Percentiles rank a stretch among this genome's conserved stretches.
These are phyloP conservation scores for Phialophora tarda DNA, from an alignment of 2,329 filamentous ascomycete genomes.

Conservation along the genomic window DNA sequence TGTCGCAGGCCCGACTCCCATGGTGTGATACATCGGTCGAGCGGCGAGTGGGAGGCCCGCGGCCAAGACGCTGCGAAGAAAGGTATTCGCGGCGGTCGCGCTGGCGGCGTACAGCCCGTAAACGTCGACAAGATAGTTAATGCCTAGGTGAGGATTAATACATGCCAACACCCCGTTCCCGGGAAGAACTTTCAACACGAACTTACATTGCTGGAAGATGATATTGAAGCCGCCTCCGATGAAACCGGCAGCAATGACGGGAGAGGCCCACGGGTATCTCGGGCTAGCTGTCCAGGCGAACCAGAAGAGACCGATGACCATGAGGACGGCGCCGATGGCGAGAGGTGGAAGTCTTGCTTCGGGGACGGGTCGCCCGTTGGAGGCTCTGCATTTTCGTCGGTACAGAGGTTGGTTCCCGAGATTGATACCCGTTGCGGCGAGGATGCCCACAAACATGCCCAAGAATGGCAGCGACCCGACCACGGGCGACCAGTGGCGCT, in stretches of 20 bases:
- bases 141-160: slow-evolving; percentile 44
- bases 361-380: slow-evolving; percentile 45
- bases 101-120: slow-evolving; percentile 51
- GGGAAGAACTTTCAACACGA: neutral
- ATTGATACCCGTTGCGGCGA: slow-evolving; percentile 50
- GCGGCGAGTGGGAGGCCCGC: slow-evolving; percentile 47
- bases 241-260: slow-evolving; percentile 46
- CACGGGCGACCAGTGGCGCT: slow-evolving; percentile 51
- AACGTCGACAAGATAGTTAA: slow-evolving; percentile 55
- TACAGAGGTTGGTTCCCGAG: slow-evolving; percentile 51
- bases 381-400: slow-evolving; percentile 37
- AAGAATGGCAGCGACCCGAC: slow-evolving; percentile 55
- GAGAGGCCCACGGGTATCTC: slow-evolving; percentile 44
- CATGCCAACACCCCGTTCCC: slow-evolving; percentile 3
- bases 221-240: slow-evolving; percentile 51
- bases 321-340: slow-evolving; percentile 51
- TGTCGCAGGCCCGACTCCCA: slow-evolving; percentile 52
- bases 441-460: slow-evolving; percentile 53
- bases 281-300: slow-evolving; percentile 51
- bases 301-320: slow-evolving; percentile 53
- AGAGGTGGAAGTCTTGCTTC: slow-evolving; percentile 55
- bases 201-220: slow-evolving; percentile 41
- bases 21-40: slow-evolving; percentile 49
- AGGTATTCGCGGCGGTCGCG: slow-evolving; percentile 52
- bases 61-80: slow-evolving; percentile 49